Evolutionary conservation across 192 early-diverging fungal genomes (phyloP), one percentile per base, ranked within the genome.

Genomic region (Mortierella antarctica): DNA sequence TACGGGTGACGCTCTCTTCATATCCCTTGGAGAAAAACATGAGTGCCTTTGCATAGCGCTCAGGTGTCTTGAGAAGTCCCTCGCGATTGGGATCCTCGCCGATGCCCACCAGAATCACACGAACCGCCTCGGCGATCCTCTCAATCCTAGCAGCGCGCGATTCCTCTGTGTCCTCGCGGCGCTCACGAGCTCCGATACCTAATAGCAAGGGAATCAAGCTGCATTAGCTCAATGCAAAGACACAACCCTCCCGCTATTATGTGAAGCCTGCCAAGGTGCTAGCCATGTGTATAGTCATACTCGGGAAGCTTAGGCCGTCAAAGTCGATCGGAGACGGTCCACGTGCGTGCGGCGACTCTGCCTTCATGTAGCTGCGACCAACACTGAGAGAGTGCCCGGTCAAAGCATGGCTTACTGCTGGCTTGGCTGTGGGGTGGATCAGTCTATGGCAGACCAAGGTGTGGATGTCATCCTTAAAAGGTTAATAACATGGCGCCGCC

Each of bases 21-120:
- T 99, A 99, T 15, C 97, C 98, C 84, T 98, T 94, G 7, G 98
- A 97, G 71, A 99, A 95, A 70, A 98, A 99, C 93, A 97, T 93
- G 23, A 99, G 86, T 7, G 98, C 97, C 86, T 97, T 96, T 49
- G 98, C 98, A 76, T 98, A 99, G 15, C 97, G 92, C 74, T 96
- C 90, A 40, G 98, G 98, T 0, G 97, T 99, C 86, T 97, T 98
- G 58, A 94, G 77, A 54, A 99, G 83, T 5, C 98, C 98, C 82
- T 99, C 97, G 53, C 98, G 91, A 42, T 93, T 88, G 10, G 95
- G 91, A 82, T 99, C 95, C 83, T 99, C 98, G 40, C 98, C 98
- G 45, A 99, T 89, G 83, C 92, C 93, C 78, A 95, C 92, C 52
- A 99, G 83, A n/a, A 99, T 92, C 0, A 93, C 95, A 63, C 89